Percentiles rank a stretch among this genome's conserved stretches.
phyloP scores from a whole-genome alignment of 208 protist genomes.

The Trypanosoma avium region DNA sequence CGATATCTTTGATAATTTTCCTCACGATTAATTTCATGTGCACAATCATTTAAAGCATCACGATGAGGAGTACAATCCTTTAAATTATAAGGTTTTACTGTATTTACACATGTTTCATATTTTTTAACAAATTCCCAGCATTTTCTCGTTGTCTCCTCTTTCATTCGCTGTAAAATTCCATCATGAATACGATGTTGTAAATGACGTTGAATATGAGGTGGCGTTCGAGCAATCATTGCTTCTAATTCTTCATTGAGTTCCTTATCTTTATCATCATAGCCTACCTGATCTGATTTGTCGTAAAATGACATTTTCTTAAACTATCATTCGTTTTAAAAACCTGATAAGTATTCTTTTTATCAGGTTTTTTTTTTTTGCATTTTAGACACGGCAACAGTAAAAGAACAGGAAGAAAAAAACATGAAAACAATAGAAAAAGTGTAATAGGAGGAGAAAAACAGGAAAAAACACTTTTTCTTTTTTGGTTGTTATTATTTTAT shows the following conservation, averaged over 20 bases:
- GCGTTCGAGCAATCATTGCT: slow-evolving; percentile 66
- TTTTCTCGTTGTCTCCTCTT: slow-evolving; percentile 80
- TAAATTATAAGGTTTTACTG: slow-evolving; percentile 53
- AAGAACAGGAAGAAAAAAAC: slow-evolving; percentile 20
- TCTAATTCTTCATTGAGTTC: slow-evolving; percentile 77
- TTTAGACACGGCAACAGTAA: no score
- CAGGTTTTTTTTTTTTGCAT: no score
- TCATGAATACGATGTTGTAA: slow-evolving; percentile 87
- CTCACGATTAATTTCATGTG: slow-evolving; percentile 77
- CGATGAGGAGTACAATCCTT: slow-evolving; percentile 73
- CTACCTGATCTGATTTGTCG: slow-evolving; percentile 83
- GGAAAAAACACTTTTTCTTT: no score
- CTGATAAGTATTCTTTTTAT: no score
- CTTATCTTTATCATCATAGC: slow-evolving; percentile 77
- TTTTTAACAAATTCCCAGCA: slow-evolving; percentile 79
- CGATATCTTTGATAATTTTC: slow-evolving; percentile 85
- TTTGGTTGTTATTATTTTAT: no score
- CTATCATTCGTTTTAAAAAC: no score
- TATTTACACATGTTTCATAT: slow-evolving; percentile 78
- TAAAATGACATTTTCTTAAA: slow-evolving; percentile 62
- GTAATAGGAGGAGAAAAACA: no score
- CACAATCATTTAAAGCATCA: slow-evolving; percentile 86
- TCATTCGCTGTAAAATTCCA: slow-evolving; percentile 84
- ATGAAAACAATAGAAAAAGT: no score
- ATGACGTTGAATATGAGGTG: slow-evolving; percentile 58